Evolutionary conservation across 495 filamentous ascomycete genomes (phyloP), one percentile per base, ranked within the genome.

Genomic region (Trichoderma virens): DNA sequence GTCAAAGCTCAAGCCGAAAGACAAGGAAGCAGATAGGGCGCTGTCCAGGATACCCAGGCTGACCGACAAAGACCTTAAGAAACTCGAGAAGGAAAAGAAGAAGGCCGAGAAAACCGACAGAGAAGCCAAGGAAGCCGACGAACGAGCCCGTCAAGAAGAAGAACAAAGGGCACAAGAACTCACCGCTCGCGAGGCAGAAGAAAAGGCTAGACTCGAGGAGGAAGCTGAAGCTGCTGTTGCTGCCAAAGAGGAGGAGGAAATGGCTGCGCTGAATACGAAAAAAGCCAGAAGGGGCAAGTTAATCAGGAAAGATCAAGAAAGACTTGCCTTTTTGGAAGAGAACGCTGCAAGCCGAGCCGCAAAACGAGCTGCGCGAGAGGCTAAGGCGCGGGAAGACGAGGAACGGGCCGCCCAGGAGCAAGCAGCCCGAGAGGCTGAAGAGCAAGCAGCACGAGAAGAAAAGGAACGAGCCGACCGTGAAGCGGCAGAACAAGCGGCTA

Each of bases 41-140:
- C n/a, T n/a, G n/a, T n/a, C n/a, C n/a, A n/a, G n/a, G 60, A 65
- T 67, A 64, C 59, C 63, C 11, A 76, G 73, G 64, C 62, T 75
- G n/a, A 66, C 23, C 56, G 70, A 68, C 66, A 74, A 69, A 23
- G 72, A 75, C 54, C 69, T 65, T 11, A 66, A 72, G 64, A 72
- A 69, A 62, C 65, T 72, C 20, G 71, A 68, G 60, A 72, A 68
- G n/a, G 71, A 69, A 41, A 68, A 72, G 64, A 71, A 71, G 68
- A 75, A 75, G 61, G 62, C 73, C 77, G 64, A 71, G 68, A 75
- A 75, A 60, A 61, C 73, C 77, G 64, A 70, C 34, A 70, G 73
- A 34, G 73, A 72, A 39, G 67, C 67, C 32, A 71, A 73, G 39
- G 73, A 72, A 39, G 67, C 67, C 32, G 72, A 73, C 51, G 71